These are phyloP conservation scores for Aspergillus amoenus DNA, from an alignment of 2,329 filamentous ascomycete species.

Conservation along the genomic window DNA sequence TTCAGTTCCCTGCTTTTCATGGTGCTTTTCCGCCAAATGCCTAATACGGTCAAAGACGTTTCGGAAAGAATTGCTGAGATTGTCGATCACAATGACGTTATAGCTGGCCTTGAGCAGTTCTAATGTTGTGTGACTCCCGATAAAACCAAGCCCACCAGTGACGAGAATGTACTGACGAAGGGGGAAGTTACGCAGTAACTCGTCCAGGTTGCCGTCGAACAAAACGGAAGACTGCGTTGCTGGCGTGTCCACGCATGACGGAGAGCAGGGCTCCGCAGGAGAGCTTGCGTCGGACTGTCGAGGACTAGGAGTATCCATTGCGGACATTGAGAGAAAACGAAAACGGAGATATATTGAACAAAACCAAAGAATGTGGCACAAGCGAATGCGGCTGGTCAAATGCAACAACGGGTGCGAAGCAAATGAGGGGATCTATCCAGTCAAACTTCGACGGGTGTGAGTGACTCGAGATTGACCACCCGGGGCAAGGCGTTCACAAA, in stretches of 20 bases:
- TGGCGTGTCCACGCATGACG: constrained; percentile 39
- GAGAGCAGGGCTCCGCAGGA: constrained; percentile 31
- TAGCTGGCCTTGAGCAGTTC: constrained; percentile 43
- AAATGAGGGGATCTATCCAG: constrained; percentile 5
- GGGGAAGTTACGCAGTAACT: constrained; percentile 41
- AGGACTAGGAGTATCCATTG: constrained; percentile 32
- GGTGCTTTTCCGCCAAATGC: constrained; percentile 33
- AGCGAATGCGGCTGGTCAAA: constrained; percentile 8
- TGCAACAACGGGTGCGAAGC: constrained; percentile 15
- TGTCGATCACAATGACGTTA: constrained; percentile 44
- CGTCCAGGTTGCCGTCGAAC: constrained; percentile 46
- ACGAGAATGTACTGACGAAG: constrained; percentile 45
- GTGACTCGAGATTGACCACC: constrained; percentile 14
- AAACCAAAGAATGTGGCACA: constrained; percentile 10
- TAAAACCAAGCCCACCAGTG: constrained; percentile 44
- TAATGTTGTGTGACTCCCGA: constrained; percentile 44
- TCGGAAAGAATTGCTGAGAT: constrained; percentile 41
- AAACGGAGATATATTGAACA: constrained; percentile 11
- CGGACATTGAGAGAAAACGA: constrained; percentile 11
- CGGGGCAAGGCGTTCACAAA: constrained; percentile 20
- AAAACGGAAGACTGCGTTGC: constrained; percentile 46
- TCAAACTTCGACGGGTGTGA: constrained; percentile 12
- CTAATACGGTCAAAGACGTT: constrained; percentile 37
- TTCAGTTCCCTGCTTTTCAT: constrained; percentile 36
- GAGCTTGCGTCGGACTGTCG: constrained; percentile 31